These are phyloP conservation scores for Hemileccinum impolitum DNA, from an alignment of 768 basidiomycete species.

Conservation along the genomic window DNA sequence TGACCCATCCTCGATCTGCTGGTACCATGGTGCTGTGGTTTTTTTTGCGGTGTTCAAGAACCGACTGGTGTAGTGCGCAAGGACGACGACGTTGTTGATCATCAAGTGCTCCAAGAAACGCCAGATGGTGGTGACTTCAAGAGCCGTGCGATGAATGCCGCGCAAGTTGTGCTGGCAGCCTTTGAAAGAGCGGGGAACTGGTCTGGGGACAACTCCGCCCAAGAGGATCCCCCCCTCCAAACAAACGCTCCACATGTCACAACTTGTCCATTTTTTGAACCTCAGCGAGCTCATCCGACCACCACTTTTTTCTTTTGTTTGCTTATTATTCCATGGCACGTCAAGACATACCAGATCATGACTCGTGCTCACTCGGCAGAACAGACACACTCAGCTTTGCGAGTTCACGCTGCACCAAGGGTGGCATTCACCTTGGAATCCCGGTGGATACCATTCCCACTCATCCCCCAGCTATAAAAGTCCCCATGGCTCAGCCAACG, in stretches of 20 bases:
- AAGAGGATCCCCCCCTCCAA: not conserved
- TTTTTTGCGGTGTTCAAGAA: not conserved
- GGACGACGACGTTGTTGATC: not conserved
- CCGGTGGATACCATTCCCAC: not conserved
- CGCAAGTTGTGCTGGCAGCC: no score
- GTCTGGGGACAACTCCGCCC: conserved; percentile 2
- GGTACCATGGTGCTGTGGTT: conserved; percentile 7
- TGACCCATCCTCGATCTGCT: not conserved
- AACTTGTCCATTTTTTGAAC: not conserved
- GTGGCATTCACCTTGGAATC: conserved; percentile 10
- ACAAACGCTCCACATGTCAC: conserved; percentile 10
- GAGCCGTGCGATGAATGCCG: conserved; percentile 5
- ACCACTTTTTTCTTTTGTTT: no score
- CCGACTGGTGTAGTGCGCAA: not conserved
- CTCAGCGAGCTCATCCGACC: not conserved
- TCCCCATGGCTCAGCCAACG: not conserved
- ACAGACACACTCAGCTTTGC: no score
- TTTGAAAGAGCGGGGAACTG: not conserved
- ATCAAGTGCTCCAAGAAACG: conserved; percentile 6
- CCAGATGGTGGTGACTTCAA: conserved; percentile 3
- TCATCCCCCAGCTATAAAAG: conserved; percentile 16
- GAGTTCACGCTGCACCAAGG: no score
- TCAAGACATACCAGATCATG: no score
- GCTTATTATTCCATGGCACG: no score
- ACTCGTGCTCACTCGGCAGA: no score